phyloP scores from a whole-genome alignment of 495 filamentous ascomycete species.

The Daldinia bambusicola region DNA sequence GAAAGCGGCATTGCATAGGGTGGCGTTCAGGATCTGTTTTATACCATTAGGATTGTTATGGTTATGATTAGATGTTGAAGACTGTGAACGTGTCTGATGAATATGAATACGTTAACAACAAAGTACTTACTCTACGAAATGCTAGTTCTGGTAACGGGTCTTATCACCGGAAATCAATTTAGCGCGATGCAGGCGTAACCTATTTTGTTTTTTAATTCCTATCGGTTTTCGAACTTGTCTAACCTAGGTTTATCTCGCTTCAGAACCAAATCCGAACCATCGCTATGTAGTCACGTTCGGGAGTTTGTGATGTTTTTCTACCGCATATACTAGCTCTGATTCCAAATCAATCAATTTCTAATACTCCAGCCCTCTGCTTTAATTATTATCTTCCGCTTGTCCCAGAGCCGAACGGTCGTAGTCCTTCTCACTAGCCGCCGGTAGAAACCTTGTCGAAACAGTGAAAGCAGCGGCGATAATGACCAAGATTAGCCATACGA shows the following conservation, averaged over 20 bases:
- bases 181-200: background rate
- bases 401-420: conserved; percentile 16
- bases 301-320: too few species aligned
- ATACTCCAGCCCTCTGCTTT: background rate
- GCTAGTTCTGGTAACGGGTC: background rate
- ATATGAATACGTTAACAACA: background rate
- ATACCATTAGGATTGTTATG: background rate
- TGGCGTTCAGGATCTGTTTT: conserved; percentile 9
- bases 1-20: conserved; percentile 2
- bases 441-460: conserved; percentile 59
- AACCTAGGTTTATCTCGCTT: too few species aligned
- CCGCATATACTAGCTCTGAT: too few species aligned
- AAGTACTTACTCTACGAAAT: background rate
- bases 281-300: too few species aligned
- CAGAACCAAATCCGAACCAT: too few species aligned
- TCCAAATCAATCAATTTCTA: too few species aligned
- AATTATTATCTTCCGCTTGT: background rate
- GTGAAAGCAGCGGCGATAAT: conserved; percentile 58
- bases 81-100: background rate
- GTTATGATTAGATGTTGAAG: conserved; percentile 10
- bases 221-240: too few species aligned
- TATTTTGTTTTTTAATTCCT: background rate
- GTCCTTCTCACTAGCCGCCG: conserved; percentile 50
- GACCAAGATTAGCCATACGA: conserved; percentile 71
- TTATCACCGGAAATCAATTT: background rate